A percentile compares a stretch with the other conserved stretches of the same genome.
Conservation (phyloP, 1,139 yeast species). For the Blastobotrys ciferrii region DNA sequence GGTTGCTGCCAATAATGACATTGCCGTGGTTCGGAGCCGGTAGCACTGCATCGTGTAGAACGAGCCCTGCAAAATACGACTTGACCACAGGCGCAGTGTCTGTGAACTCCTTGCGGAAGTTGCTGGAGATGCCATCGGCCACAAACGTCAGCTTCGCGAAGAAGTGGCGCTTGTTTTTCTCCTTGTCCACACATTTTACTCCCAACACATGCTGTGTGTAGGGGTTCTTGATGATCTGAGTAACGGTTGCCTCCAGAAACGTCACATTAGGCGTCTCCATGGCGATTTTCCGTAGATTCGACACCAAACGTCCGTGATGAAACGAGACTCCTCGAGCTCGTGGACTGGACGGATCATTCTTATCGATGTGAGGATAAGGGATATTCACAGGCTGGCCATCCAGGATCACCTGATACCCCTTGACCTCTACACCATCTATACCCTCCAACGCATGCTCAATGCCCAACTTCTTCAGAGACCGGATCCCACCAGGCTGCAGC, state of each 20-base stretch:
- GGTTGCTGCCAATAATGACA: slow-evolving; percentile 80
- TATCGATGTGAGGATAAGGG: slow-evolving; percentile 56
- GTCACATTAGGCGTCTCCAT: slow-evolving; percentile 60
- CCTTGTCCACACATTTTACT: slow-evolving; percentile 44
- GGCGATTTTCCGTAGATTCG: slow-evolving; percentile 73
- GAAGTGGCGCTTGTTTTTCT: slow-evolving; percentile 36
- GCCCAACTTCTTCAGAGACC: slow-evolving; percentile 77
- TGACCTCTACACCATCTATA: slow-evolving; percentile 74
- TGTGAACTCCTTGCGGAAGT: slow-evolving; percentile 74
- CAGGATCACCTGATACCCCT: slow-evolving; percentile 80
- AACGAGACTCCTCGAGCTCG: slow-evolving; percentile 72
- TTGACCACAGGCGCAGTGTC: slow-evolving; percentile 63
- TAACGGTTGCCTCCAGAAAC: slow-evolving; percentile 78
- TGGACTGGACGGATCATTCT: slow-evolving; percentile 18
- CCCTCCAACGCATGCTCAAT: slow-evolving; percentile 75
- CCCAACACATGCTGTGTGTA: slow-evolving; percentile 61
- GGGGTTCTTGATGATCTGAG: slow-evolving; percentile 53
- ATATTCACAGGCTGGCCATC: slow-evolving; percentile 55
- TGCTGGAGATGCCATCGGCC: slow-evolving; percentile 94
- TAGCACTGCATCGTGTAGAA: slow-evolving; percentile 65
- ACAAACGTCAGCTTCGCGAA: slow-evolving; percentile 66
- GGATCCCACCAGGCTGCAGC: slow-evolving; percentile 91
- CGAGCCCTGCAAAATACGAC: slow-evolving; percentile 85
- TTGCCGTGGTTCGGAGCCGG: slow-evolving; percentile 83
- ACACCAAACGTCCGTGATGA: slow-evolving; percentile 87